Evolutionary conservation across 108 stramenopile genomes (phyloP).

Genomic region (Skeletonema menzelii): DNA sequence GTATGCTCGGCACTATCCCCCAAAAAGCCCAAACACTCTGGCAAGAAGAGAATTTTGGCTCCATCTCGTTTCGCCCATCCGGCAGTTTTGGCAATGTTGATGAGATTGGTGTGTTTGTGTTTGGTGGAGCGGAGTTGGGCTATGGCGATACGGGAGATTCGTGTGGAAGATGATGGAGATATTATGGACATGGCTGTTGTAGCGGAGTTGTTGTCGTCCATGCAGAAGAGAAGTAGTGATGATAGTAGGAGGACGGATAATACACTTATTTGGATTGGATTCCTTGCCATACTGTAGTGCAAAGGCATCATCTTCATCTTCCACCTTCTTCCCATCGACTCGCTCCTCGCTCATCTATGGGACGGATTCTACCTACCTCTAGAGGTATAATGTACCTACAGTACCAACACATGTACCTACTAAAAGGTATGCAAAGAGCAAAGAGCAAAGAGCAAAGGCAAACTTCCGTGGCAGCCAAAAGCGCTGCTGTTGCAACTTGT

Average conservation of each 20-base stretch:
- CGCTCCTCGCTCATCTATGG: too few relatives aligned
- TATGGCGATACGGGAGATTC: slow-evolving; percentile 40
- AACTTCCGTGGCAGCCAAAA: too few relatives aligned
- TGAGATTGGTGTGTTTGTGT: slow-evolving; percentile 67
- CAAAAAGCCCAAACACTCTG: slow-evolving; percentile 86
- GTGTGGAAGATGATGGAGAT: neutral
- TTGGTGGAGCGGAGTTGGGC: slow-evolving; percentile 79
- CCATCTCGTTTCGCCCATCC: slow-evolving; percentile 53
- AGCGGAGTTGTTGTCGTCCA: neutral
- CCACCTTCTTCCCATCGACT: too few relatives aligned
- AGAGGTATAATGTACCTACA: too few relatives aligned
- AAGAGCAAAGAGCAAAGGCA: too few relatives aligned
- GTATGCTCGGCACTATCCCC: slow-evolving; percentile 71
- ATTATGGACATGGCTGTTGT: neutral
- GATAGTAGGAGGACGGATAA: neutral
- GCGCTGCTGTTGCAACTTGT: too few relatives aligned
- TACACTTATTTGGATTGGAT: too few relatives aligned
- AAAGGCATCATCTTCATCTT: too few relatives aligned
- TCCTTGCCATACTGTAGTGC: too few relatives aligned
- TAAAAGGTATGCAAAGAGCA: too few relatives aligned
- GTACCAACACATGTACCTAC: too few relatives aligned
- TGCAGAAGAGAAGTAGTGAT: neutral
- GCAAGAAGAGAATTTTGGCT: slow-evolving; percentile 78
- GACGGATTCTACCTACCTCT: too few relatives aligned
- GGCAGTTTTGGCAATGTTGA: slow-evolving; percentile 74